Evolutionary conservation across 169 alveolate genomes (phyloP).

Genomic region (Plasmodium cynomolgi): DNA sequence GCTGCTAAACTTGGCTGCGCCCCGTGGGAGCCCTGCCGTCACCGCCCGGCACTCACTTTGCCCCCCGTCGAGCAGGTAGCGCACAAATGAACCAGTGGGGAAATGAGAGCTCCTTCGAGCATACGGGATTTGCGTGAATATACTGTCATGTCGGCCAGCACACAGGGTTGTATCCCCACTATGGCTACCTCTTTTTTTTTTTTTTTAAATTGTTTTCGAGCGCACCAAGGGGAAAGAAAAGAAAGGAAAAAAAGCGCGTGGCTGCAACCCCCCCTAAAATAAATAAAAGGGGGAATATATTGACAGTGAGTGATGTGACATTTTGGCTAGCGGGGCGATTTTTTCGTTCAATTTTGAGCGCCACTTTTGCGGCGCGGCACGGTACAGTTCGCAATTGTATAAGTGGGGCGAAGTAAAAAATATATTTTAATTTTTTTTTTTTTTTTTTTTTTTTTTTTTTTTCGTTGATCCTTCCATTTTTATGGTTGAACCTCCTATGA

Average conservation of each 20-base stretch:
- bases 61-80: background rate
- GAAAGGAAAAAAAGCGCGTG: background rate
- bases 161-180: background rate
- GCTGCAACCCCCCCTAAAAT: background rate
- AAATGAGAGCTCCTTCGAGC: background rate
- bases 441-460: slow-evolving; percentile 56
- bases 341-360: background rate
- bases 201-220: background rate
- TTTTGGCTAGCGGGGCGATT: background rate
- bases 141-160: background rate
- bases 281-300: background rate
- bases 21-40: background rate
- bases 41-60: background rate
- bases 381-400: too few relatives aligned
- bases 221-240: background rate
- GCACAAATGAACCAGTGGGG: background rate
- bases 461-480: slow-evolving; percentile 74
- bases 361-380: too few relatives aligned
- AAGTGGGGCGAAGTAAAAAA: background rate
- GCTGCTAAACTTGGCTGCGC: background rate
- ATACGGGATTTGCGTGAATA: background rate
- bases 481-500: slow-evolving; percentile 77
- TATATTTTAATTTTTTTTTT: slow-evolving; percentile 34
- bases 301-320: background rate
- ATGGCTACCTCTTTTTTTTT: background rate